phyloP scores from a whole-genome alignment of 306 rosid species.

The Fragaria vesca region DNA sequence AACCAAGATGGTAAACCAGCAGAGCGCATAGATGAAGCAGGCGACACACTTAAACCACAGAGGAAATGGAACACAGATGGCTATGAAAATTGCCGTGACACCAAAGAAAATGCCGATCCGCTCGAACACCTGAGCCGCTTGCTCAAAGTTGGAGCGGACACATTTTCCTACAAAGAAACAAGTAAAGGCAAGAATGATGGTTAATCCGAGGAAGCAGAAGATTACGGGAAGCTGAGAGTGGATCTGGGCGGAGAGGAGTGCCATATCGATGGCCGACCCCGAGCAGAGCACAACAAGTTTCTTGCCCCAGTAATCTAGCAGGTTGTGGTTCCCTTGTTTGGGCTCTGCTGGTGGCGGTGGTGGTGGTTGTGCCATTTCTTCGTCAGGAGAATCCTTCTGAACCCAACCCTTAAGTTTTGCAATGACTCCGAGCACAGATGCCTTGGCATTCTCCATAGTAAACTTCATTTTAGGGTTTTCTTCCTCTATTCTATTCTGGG shows the following conservation, averaged over 20 bases:
- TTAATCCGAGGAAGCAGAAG: neutral
- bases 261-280: neutral
- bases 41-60: neutral
- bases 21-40: neutral
- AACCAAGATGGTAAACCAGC: neutral
- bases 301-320: neutral
- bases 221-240: neutral
- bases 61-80: slow-evolving; percentile 12
- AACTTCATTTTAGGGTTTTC: too few species aligned
- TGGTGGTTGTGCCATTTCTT: neutral
- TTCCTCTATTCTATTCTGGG: too few species aligned
- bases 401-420: too few species aligned
- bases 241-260: neutral
- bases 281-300: neutral
- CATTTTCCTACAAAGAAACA: neutral
- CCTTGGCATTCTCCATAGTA: too few species aligned
- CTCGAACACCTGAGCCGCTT: slow-evolving; percentile 3
- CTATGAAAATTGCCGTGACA: slow-evolving; percentile 10
- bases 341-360: neutral
- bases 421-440: too few species aligned
- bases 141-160: neutral
- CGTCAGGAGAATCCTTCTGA: neutral
- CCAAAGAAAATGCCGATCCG: slow-evolving; percentile 13
- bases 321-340: neutral
- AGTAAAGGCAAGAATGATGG: neutral